Evolutionary conservation across 1,139 yeast genomes (phyloP).

Genomic region (Geotrichum fermentans): DNA sequence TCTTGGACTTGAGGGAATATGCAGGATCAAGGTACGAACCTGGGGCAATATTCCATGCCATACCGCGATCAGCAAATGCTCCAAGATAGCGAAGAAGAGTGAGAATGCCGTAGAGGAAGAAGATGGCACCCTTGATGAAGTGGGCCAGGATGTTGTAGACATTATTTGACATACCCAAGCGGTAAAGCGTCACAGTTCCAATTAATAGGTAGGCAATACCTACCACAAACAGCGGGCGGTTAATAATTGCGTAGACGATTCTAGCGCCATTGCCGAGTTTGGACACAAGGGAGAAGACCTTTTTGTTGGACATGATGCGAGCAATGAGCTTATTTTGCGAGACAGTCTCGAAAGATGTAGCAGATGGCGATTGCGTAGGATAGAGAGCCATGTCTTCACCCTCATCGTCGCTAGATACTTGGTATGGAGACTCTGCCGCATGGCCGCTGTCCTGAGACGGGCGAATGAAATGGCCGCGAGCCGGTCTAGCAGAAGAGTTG

Average conservation of each 20-base stretch:
- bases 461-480: conserved; percentile 17
- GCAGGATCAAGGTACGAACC: conserved; percentile 21
- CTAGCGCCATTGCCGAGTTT: conserved; percentile 40
- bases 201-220: conserved; percentile 59
- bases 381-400: not conserved
- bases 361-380: not conserved
- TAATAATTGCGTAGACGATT: conserved; percentile 49
- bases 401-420: conserved; percentile 14
- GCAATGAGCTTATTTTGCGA: conserved; percentile 26
- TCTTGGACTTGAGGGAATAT: not conserved
- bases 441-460: conserved; percentile 32
- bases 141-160: conserved; percentile 88
- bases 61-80: conserved; percentile 65
- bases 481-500: conserved; percentile 11
- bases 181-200: conserved; percentile 69
- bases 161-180: conserved; percentile 59
- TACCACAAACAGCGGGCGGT: conserved; percentile 62
- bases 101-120: conserved; percentile 66
- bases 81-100: conserved; percentile 85
- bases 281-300: conserved; percentile 36
- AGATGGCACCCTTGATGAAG: conserved; percentile 92
- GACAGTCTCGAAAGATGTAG: conserved; percentile 12
- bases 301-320: conserved; percentile 29
- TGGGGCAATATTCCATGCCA: conserved; percentile 81
- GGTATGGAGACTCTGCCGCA: conserved; percentile 19